phyloP scores from a whole-genome alignment of 2,329 filamentous ascomycete genomes.

The Coniochaeta pulveracea region DNA sequence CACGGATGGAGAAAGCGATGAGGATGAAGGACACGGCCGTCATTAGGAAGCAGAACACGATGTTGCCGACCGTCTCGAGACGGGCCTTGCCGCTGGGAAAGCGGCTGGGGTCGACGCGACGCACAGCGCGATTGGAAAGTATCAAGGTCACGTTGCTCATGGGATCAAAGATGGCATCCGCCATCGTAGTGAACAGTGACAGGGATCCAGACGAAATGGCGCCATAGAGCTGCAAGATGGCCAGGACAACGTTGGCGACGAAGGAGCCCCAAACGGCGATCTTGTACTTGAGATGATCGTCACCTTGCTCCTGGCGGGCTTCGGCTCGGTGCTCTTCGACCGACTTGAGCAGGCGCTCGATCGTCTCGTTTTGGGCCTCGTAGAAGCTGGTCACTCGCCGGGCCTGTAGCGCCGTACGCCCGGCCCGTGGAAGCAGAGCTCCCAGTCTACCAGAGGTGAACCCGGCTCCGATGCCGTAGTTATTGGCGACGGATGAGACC shows the following conservation, averaged over 20 bases:
- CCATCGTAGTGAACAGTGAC: conserved; percentile 95
- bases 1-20: conserved; percentile 73
- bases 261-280: conserved; percentile 60
- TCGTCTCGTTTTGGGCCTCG: conserved; percentile 83
- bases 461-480: conserved; percentile 1
- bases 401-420: conserved; percentile 20
- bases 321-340: conserved; percentile 83
- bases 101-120: conserved; percentile 70
- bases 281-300: conserved; percentile 68
- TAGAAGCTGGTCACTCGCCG: conserved; percentile 67
- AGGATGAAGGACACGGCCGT: conserved; percentile 82
- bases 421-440: conserved; percentile 17
- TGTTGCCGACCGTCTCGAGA: conserved; percentile 92
- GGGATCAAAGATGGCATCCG: conserved; percentile 88
- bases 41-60: conserved; percentile 95
- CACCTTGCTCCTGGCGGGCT: conserved; percentile 67
- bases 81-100: conserved; percentile 91
- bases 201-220: conserved; percentile 81
- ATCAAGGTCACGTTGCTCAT: conserved; percentile 82
- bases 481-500: conserved; percentile 1
- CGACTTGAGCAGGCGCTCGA: conserved; percentile 80
- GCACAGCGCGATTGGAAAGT: conserved; percentile 76
- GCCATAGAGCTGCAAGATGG: conserved; percentile 76
- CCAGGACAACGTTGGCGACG: conserved; percentile 67
- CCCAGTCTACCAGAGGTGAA: conserved; percentile 9